A percentile compares a stretch with the other conserved stretches of the same genome.
Conservation (phyloP, 352 stramenopile species). For the Phytophthora meadii region DNA sequence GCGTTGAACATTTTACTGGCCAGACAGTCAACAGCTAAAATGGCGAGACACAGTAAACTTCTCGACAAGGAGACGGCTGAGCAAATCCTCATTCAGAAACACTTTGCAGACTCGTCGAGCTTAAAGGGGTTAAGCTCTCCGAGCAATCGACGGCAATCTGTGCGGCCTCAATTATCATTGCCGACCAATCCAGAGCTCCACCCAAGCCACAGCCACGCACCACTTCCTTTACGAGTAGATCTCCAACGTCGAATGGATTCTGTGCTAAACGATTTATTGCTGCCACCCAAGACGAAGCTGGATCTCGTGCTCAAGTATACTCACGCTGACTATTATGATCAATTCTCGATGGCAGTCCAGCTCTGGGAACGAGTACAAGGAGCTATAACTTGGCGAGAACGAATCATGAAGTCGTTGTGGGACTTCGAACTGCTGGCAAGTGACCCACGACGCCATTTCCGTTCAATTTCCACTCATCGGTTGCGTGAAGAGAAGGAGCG, state of each 20-base stretch:
- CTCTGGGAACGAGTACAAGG: conserved; percentile 65
- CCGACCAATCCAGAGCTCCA: neutral
- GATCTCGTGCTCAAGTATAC: conserved; percentile 85
- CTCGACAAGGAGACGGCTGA: conserved; percentile 51
- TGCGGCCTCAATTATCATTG: conserved; percentile 5
- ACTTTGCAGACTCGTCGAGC: conserved; percentile 36
- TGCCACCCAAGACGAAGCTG: conserved; percentile 65
- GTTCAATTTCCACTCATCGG: conserved; percentile 69
- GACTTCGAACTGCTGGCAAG: conserved; percentile 69
- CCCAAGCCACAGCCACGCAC: conserved; percentile 40
- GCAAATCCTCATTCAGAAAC: conserved; percentile 55
- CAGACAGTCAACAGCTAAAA: conserved; percentile 23
- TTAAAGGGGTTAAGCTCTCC: neutral
- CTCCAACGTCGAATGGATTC: conserved; percentile 69
- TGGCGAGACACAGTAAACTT: conserved; percentile 40
- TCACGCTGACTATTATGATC: conserved; percentile 59
- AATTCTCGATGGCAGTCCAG: conserved; percentile 63
- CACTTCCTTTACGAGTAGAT: conserved; percentile 61
- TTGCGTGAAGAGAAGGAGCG: conserved; percentile 71
- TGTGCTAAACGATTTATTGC: conserved; percentile 49
- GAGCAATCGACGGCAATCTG: conserved; percentile 6
- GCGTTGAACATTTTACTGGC: conserved; percentile 54
- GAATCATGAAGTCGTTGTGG: conserved; percentile 46
- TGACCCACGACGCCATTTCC: conserved; percentile 73
- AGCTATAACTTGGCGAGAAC: conserved; percentile 52